Evolutionary conservation across 2,329 filamentous ascomycete genomes (phyloP).

Genomic region (Exophiala sp.): DNA sequence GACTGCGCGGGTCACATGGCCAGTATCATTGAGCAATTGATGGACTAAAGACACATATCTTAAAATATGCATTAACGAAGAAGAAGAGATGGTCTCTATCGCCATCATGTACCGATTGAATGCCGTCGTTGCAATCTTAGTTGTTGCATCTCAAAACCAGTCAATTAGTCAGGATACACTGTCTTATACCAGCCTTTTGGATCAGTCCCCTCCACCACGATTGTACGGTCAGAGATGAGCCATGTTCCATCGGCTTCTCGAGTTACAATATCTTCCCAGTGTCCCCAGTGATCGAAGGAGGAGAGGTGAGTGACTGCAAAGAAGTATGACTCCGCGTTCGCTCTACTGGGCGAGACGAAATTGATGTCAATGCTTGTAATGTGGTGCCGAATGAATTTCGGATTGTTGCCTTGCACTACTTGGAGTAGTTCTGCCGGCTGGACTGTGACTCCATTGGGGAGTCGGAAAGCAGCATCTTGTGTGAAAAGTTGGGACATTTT

Average conservation of each 20-base stretch:
- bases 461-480: background rate
- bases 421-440: background rate
- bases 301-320: background rate
- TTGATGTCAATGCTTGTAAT: slow-evolving; percentile 10
- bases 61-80: too few species aligned
- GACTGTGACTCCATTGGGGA: slow-evolving; percentile 3
- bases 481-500: background rate
- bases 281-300: slow-evolving; percentile 8
- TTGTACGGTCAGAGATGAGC: slow-evolving; percentile 1
- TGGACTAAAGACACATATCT: too few species aligned
- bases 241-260: background rate
- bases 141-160: too few species aligned
- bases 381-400: slow-evolving; percentile 9
- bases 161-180: background rate
- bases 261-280: slow-evolving; percentile 8
- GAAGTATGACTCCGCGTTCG: background rate
- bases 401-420: slow-evolving; percentile 1
- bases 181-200: slow-evolving; percentile 4
- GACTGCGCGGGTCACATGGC: too few species aligned
- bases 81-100: too few species aligned
- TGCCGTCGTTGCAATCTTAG: too few species aligned
- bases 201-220: slow-evolving; percentile 5
- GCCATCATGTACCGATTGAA: too few species aligned
- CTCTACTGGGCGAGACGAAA: background rate
- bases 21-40: too few species aligned